Percentiles rank a stretch among this genome's conserved stretches.
Conservation (phyloP, 192 early-diverging fungal species). For the Umbelopsis sp. region DNA sequence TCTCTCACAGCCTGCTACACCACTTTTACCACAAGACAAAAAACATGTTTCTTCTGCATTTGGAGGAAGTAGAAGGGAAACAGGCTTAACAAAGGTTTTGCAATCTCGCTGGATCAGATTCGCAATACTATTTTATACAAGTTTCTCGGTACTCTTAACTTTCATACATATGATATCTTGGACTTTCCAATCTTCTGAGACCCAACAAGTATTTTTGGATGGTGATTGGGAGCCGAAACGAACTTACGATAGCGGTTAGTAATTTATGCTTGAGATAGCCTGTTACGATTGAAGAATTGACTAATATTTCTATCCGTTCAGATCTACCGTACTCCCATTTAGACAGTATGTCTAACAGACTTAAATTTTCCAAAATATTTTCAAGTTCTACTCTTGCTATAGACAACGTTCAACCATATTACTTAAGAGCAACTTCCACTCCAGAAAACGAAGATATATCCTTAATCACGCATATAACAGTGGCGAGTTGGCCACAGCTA, state of each 20-base stretch:
- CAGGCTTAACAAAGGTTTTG: not conserved
- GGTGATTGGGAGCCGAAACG: constrained; percentile 33
- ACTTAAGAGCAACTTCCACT: constrained; percentile 30
- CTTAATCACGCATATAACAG: constrained; percentile 49
- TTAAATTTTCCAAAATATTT: constrained; percentile 42
- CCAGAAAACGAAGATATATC: constrained; percentile 51
- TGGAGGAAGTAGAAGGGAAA: constrained; percentile 26
- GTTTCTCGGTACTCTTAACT: constrained; percentile 34
- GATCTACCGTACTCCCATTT: constrained; percentile 31
- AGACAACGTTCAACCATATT: constrained; percentile 35
- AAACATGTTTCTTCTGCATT: constrained; percentile 26
- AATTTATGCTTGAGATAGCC: too few relatives aligned
- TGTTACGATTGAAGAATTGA: not conserved
- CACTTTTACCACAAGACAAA: constrained; percentile 35
- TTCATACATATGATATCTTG: constrained; percentile 32
- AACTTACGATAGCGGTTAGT: constrained; percentile 37
- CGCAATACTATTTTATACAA: constrained; percentile 27
- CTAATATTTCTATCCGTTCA: not conserved
- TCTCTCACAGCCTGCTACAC: constrained; percentile 6
- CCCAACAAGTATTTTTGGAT: not conserved
- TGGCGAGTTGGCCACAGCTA: constrained; percentile 48
- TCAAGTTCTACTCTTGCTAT: constrained; percentile 32
- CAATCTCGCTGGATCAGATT: constrained; percentile 23
- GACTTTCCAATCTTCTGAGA: not conserved
- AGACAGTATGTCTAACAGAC: constrained; percentile 32